A percentile compares a stretch with the other conserved stretches of the same genome.
phyloP scores from a whole-genome alignment of 441 rosid genomes.

The Gossypium aridum region DNA sequence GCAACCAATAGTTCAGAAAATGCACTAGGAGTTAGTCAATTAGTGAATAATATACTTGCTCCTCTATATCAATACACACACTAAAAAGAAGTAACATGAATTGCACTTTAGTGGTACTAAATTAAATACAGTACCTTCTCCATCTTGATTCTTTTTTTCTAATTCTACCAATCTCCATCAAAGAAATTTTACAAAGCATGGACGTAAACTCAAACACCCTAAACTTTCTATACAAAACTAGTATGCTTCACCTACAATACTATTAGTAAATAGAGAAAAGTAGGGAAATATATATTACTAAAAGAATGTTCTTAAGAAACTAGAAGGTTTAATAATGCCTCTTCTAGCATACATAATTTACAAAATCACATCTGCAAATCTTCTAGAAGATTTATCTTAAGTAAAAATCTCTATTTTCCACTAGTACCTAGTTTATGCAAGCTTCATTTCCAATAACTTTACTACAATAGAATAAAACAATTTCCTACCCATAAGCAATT shows the following conservation, averaged over 20 bases:
- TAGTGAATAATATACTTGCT: not conserved
- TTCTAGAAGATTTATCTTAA: not conserved
- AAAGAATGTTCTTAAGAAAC: not conserved
- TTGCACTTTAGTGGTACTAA: not conserved
- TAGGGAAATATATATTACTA: not conserved
- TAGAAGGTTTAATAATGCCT: not conserved
- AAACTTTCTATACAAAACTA: not conserved
- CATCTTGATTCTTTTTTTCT: not conserved
- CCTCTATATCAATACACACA: not conserved
- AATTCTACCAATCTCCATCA: not conserved
- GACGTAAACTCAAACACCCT: not conserved
- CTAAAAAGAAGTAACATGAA: not conserved
- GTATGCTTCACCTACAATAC: not conserved
- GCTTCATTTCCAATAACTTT: not conserved
- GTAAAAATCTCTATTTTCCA: not conserved
- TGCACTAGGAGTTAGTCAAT: not conserved
- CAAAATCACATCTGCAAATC: not conserved
- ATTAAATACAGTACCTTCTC: not conserved
- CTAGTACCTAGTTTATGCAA: not conserved
- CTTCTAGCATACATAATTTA: conserved; percentile 2
- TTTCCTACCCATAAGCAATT: not conserved
- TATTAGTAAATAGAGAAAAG: not conserved
- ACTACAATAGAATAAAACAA: not conserved
- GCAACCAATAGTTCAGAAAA: not conserved
- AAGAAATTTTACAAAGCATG: not conserved